Conservation (phyloP, 306 rosid species). For the Begonia fuchsioides region DNA sequence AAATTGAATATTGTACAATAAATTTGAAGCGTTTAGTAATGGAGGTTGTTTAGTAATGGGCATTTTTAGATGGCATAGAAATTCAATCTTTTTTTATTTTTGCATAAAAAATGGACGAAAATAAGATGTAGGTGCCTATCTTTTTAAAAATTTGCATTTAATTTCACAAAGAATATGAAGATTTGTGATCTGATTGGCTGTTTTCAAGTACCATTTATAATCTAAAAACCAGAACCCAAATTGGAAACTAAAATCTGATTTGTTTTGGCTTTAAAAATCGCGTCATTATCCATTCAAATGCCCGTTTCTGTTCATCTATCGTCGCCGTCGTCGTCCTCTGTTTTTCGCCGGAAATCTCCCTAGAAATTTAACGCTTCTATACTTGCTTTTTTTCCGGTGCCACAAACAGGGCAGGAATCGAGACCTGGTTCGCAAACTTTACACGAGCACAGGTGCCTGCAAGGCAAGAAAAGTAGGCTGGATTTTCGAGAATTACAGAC, state of each 20-base stretch:
- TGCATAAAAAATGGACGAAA: no score
- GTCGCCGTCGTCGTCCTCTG: constrained; percentile 6
- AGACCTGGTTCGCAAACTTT: constrained; percentile 41
- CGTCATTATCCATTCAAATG: not conserved
- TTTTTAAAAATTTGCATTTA: no score
- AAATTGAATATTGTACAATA: no score
- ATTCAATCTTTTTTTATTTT: no score
- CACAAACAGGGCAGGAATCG: constrained; percentile 61
- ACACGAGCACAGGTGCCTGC: constrained; percentile 80
- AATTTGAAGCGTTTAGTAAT: no score
- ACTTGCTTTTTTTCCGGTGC: constrained; percentile 40
- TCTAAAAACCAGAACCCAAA: no score
- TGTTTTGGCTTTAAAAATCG: constrained; percentile 1
- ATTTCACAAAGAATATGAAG: no score
- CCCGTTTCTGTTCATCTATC: constrained; percentile 1
- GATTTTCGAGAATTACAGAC: constrained; percentile 30
- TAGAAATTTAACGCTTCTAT: constrained; percentile 56
- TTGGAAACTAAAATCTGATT: not conserved
- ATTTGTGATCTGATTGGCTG: no score
- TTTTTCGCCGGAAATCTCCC: constrained; percentile 21
- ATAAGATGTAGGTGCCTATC: no score
- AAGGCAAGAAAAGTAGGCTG: constrained; percentile 53
- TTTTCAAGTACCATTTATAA: no score
- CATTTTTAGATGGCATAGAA: no score
- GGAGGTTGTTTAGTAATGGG: no score